Evolutionary conservation across 768 basidiomycete genomes (phyloP).

Genomic region (Tricholoma furcatifolium): DNA sequence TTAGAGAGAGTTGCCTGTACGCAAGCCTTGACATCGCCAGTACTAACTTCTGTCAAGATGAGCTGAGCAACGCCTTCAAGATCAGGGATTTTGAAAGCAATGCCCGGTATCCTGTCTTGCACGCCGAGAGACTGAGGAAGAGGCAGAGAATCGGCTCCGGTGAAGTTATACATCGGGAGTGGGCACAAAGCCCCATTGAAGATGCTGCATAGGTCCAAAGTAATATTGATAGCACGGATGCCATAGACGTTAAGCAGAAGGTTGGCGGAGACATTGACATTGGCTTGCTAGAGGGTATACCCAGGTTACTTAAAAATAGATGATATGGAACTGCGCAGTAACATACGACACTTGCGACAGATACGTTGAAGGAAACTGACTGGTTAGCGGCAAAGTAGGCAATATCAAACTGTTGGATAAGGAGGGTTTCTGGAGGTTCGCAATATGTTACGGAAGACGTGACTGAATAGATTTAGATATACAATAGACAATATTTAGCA

Average conservation of each 20-base stretch:
- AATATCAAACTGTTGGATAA: conserved; percentile 77
- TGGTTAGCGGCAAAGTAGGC: conserved; percentile 67
- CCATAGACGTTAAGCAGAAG: conserved; percentile 89
- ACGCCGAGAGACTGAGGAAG: conserved; percentile 62
- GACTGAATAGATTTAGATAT: conserved; percentile 41
- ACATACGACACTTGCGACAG: conserved; percentile 83
- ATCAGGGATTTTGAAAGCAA: conserved; percentile 88
- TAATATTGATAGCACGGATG: conserved; percentile 75
- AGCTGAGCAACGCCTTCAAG: conserved; percentile 88
- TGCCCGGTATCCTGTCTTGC: conserved; percentile 59
- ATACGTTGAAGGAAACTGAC: conserved; percentile 81
- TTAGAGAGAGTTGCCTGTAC: conserved; percentile 92
- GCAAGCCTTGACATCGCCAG: conserved; percentile 80
- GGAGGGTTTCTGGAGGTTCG: conserved; percentile 73
- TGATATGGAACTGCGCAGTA: conserved; percentile 1
- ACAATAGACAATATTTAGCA: conserved; percentile 2
- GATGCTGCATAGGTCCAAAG: conserved; percentile 82
- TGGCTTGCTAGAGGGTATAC: conserved; percentile 48
- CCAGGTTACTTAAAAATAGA: conserved; percentile 14
- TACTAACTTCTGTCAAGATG: conserved; percentile 63
- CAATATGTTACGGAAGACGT: conserved; percentile 90
- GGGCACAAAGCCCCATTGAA: conserved; percentile 82
- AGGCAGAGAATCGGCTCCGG: conserved; percentile 70
- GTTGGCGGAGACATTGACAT: conserved; percentile 81
- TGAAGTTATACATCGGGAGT: conserved; percentile 81